These are phyloP conservation scores for Puccinia polysora DNA, from an alignment of 1,284 basidiomycete species.

Conservation along the genomic window DNA sequence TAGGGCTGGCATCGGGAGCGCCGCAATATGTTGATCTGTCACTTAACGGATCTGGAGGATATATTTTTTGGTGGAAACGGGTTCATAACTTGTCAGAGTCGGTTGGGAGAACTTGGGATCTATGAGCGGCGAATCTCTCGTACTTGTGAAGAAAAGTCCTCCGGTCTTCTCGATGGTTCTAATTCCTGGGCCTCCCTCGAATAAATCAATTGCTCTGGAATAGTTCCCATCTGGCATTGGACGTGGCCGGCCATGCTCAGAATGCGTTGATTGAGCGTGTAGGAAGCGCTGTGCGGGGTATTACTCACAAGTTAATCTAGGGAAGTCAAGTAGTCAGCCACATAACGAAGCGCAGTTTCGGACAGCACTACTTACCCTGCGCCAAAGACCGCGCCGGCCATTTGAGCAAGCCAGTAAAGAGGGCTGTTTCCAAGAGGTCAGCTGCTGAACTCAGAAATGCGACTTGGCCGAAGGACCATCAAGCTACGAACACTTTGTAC, in stretches of 20 bases:
- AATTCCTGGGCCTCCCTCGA: conserved; percentile 16
- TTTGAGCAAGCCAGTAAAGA: conserved; percentile 40
- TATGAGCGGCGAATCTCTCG: neutral
- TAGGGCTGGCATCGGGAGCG: neutral
- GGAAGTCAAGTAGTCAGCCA: neutral
- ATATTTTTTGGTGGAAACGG: neutral
- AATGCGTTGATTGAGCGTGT: neutral
- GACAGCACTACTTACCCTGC: conserved; percentile 14
- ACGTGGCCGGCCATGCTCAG: neutral
- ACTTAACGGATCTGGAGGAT: conserved; percentile 29
- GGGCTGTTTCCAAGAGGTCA: neutral
- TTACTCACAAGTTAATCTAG: conserved; percentile 21
- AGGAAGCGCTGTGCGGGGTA: neutral
- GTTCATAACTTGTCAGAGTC: neutral
- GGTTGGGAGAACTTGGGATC: neutral
- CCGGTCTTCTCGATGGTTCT: conserved; percentile 35
- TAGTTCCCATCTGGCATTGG: conserved; percentile 35
- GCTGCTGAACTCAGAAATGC: neutral
- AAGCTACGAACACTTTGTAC: conserved; percentile 28
- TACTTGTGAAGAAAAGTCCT: conserved; percentile 40
- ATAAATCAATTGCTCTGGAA: conserved; percentile 25
- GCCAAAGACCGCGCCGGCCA: conserved; percentile 35
- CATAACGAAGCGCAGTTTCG: neutral
- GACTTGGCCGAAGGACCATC: neutral
- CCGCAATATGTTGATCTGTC: too few relatives aligned